Base-by-base conservation (phyloP, 2,329 filamentous ascomycete genomes). In the Hypomyces rosellus region DNA sequence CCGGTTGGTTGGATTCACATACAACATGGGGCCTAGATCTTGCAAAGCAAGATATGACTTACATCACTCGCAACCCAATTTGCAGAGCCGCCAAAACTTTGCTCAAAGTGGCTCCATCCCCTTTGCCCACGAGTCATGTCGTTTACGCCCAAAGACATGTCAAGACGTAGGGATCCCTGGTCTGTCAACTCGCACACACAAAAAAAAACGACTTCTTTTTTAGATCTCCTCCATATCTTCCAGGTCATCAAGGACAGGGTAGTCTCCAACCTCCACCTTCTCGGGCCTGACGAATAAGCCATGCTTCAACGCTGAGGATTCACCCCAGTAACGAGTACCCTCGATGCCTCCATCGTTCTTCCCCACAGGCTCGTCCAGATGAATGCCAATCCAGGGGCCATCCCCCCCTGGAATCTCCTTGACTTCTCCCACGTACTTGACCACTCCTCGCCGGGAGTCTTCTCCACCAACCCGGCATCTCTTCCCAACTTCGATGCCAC, bases 251-350 rank as follows among this genome's bases (percentile, higher is more conserved):
- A 90, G 73, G 30, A 75, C 74, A 1, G 83, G 81, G 59, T 77
- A 93, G 57, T 91, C 83, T 16, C 88, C 88, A 39, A 83, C 77
- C 68, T 92, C 88, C 18, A 91, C 82, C 53, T 87, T 75, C 66
- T 91, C 88, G 4, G 88, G 84, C 55, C 86, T 77, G 30, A 91
- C 86, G 69, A 93, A 89, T 16, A 89, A 84, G 34, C 88, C 88
- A 59, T 81, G 82, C 65, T 89, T 91, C 52, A 82, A 70, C 55
- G 72, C 65, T 48, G 82, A 84, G 46, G 79, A 74, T 50, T 76
- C 67, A 37, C 80, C 81, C 77, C 89, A 93, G 69, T 91, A 92
- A 56, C 82, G 75, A 56, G 73, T 82, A 7, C 71, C 74, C 8
- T 76, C 78, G 57, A 90, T 81, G 59, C 82, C 84, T 53, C 89